Conservation (phyloP, 441 rosid species). For the Euphorbia corollata region DNA sequence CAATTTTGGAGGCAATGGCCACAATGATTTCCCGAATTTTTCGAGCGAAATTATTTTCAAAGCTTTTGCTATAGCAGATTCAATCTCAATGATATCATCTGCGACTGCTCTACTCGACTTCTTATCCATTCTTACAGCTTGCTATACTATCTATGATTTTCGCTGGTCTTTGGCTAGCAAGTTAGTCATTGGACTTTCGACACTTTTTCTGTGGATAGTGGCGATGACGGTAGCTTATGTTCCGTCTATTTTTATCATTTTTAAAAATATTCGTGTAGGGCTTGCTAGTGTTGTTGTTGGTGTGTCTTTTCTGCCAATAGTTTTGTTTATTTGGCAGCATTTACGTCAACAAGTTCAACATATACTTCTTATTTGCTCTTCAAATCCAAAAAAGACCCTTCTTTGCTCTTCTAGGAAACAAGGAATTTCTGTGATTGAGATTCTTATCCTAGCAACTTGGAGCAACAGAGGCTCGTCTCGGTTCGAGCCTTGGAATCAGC, state of each 20-base stretch:
- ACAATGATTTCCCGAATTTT: slow-evolving; percentile 12
- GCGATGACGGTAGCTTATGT: slow-evolving; percentile 1
- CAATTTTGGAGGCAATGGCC: slow-evolving; percentile 27
- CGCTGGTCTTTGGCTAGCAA: background rate
- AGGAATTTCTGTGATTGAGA: too few relatives aligned
- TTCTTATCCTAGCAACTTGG: too few relatives aligned
- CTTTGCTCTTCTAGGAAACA: background rate
- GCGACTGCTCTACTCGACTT: background rate
- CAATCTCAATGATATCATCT: slow-evolving; percentile 15
- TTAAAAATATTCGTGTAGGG: background rate
- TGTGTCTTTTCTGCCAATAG: background rate
- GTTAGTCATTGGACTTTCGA: background rate
- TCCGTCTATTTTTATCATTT: background rate
- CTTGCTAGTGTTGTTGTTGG: background rate
- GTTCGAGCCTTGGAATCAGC: too few relatives aligned
- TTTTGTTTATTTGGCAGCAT: background rate
- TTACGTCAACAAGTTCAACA: background rate
- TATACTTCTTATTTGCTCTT: background rate
- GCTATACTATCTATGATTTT: background rate
- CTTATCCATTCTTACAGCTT: background rate
- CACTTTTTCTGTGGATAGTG: background rate
- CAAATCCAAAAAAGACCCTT: background rate
- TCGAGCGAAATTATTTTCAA: background rate
- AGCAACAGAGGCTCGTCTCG: too few relatives aligned
- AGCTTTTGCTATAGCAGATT: slow-evolving; percentile 13